A percentile compares a stretch with the other conserved stretches of the same genome.
Evolutionary conservation across 73 alveolate species (phyloP).

Genomic region (Tetrahymena malaccensis): DNA sequence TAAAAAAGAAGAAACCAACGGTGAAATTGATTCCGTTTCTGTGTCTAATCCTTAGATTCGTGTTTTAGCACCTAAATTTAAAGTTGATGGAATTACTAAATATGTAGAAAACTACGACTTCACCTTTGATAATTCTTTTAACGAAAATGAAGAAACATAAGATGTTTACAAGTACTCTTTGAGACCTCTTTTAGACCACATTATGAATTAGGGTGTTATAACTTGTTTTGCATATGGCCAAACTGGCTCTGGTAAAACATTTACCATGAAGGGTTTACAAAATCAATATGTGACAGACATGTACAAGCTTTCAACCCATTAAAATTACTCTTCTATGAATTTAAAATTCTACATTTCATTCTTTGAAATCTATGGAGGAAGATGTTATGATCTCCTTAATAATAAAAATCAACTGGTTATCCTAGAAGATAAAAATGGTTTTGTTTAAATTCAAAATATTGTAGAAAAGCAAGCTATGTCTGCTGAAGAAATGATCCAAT

Average conservation of each 20-base stretch:
- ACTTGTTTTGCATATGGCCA: slow-evolving; percentile 98
- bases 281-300: slow-evolving; percentile 72
- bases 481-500: slow-evolving; percentile 74
- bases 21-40: slow-evolving; percentile 94
- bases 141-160: slow-evolving; percentile 69
- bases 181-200: slow-evolving; percentile 63
- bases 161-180: slow-evolving; percentile 70
- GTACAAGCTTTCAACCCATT: slow-evolving; percentile 19
- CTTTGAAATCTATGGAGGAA: slow-evolving; percentile 96
- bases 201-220: slow-evolving; percentile 80
- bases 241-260: slow-evolving; percentile 98
- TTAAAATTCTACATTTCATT: slow-evolving; percentile 71
- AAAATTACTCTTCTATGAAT: slow-evolving; percentile 8
- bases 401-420: slow-evolving; percentile 72
- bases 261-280: slow-evolving; percentile 88
- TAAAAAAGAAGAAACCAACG: slow-evolving; percentile 73
- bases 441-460: slow-evolving; percentile 81
- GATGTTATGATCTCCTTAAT: slow-evolving; percentile 88
- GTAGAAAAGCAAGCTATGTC: slow-evolving; percentile 76
- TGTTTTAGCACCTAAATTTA: slow-evolving; percentile 85
- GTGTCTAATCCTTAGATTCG: slow-evolving; percentile 87
- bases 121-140: slow-evolving; percentile 79
- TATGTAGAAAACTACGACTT: slow-evolving; percentile 92
- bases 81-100: slow-evolving; percentile 97
- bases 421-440: slow-evolving; percentile 87